Conservation (phyloP, 345 rosid species). For the Salix caprea region DNA sequence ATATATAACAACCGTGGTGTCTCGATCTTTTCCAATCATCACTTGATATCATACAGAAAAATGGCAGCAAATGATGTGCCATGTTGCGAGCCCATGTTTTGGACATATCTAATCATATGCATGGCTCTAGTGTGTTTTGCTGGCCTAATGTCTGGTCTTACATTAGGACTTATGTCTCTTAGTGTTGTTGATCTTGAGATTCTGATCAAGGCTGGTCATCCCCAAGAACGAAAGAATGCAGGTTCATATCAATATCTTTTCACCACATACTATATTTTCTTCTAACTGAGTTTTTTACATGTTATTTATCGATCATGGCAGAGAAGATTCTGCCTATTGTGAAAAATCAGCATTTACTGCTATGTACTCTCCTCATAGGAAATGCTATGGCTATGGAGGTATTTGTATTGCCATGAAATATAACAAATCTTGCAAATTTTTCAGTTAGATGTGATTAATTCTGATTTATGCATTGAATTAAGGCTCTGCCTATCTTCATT, state of each 20-base stretch:
- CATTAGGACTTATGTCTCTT: constrained; percentile 89
- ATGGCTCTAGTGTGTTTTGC: constrained; percentile 61
- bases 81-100: constrained; percentile 81
- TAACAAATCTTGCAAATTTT: neutral
- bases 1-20: neutral
- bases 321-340: constrained; percentile 79
- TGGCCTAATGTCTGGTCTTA: constrained; percentile 91
- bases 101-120: constrained; percentile 55
- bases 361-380: constrained; percentile 83
- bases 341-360: constrained; percentile 70
- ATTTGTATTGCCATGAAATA: neutral
- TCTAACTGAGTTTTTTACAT: neutral
- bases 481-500: constrained; percentile 83
- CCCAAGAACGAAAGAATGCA: constrained; percentile 68
- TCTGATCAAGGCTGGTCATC: constrained; percentile 66
- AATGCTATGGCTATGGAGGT: constrained; percentile 92
- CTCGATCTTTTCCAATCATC: neutral
- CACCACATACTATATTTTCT: neutral
- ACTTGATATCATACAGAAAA: neutral
- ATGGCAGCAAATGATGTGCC: constrained; percentile 95
- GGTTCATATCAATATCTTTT: constrained; percentile 31
- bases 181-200: constrained; percentile 84
- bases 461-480: constrained; percentile 9
- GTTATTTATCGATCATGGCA: constrained; percentile 20
- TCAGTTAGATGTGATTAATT: neutral